These are phyloP conservation scores for Stevia rebaudiana DNA, from an alignment of 140 eudicot genomes.

Conservation along the genomic window DNA sequence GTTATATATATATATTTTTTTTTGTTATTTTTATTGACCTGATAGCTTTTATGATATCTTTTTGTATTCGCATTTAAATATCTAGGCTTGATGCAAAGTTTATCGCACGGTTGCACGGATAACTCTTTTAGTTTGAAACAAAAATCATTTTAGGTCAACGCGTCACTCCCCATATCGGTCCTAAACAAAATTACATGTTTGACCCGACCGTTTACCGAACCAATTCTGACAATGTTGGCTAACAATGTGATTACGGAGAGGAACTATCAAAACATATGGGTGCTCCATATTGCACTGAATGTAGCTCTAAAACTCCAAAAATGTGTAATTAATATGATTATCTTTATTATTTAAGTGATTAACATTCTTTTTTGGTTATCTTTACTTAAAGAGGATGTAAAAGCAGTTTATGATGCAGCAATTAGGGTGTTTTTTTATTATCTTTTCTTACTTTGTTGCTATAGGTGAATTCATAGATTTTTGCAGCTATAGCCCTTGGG, in stretches of 20 bases:
- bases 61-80: too few species aligned
- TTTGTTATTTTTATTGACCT: too few species aligned
- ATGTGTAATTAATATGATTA: constrained; percentile 25
- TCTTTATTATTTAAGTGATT: constrained; percentile 1
- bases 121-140: too few species aligned
- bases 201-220: not conserved
- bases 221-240: constrained; percentile 13
- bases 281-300: constrained; percentile 76
- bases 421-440: constrained; percentile 74
- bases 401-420: constrained; percentile 92
- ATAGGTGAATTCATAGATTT: too few species aligned
- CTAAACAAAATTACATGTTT: not conserved
- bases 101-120: too few species aligned
- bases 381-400: constrained; percentile 50
- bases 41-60: too few species aligned
- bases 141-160: too few species aligned
- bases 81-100: too few species aligned
- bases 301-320: constrained; percentile 99
- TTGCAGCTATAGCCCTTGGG: too few species aligned
- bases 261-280: constrained; percentile 94
- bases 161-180: too few species aligned
- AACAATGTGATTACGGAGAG: constrained; percentile 59
- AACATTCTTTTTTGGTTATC: not conserved
- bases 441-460: too few species aligned
- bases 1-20: too few species aligned